These are phyloP conservation scores for Claviceps digitariae DNA, from an alignment of 2,329 filamentous ascomycete genomes.

Conservation along the genomic window DNA sequence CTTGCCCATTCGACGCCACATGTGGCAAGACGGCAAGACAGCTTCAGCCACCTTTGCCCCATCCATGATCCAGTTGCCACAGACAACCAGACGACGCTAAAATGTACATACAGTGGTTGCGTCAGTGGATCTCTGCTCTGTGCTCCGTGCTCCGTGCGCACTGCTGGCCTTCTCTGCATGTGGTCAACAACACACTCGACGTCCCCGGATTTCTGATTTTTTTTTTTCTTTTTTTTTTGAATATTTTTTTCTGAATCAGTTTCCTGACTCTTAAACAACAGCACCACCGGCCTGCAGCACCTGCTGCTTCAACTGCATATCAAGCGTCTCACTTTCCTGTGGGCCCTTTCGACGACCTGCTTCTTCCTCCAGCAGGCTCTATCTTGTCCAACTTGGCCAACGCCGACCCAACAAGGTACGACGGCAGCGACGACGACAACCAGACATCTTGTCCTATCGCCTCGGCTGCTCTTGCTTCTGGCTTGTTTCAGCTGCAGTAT, in stretches of 20 bases:
- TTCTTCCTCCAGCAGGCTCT: neutral
- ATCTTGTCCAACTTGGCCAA: neutral
- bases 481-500: conserved; percentile 4
- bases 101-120: conserved; percentile 13
- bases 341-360: conserved; percentile 4
- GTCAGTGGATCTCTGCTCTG: conserved; percentile 15
- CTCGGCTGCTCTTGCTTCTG: neutral
- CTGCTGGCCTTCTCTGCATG: neutral
- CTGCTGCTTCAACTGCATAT: neutral
- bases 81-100: conserved; percentile 21
- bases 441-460: neutral
- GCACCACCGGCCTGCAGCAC: neutral
- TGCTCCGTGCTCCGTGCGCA: too few species aligned
- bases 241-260: neutral
- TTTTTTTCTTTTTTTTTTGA: neutral
- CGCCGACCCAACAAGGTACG: too few species aligned
- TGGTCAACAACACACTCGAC: conserved; percentile 6
- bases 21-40: conserved; percentile 1
- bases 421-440: neutral
- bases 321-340: neutral
- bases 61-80: conserved; percentile 23
- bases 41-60: neutral
- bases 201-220: neutral
- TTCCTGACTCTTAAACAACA: neutral
- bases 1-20: conserved; percentile 1